These are phyloP conservation scores for Amphicarpaea edgeworthii DNA, from an alignment of 306 rosid genomes.

Conservation along the genomic window DNA sequence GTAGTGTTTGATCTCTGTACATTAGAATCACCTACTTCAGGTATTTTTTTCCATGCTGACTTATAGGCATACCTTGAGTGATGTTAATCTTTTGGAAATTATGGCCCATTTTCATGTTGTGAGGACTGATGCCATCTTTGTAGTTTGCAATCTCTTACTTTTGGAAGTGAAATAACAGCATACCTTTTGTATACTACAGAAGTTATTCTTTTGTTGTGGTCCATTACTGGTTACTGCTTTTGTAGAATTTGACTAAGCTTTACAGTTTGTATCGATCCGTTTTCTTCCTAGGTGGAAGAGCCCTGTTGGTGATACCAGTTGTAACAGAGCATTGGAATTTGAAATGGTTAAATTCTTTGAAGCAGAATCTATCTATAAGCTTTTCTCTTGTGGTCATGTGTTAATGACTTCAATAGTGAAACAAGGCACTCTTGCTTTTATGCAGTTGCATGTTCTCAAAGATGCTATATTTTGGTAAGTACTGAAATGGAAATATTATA, in stretches of 20 bases:
- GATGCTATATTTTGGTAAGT: slow-evolving; percentile 5
- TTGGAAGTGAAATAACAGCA: slow-evolving; percentile 42
- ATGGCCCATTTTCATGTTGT: slow-evolving; percentile 39
- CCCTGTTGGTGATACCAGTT: neutral
- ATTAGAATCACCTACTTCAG: slow-evolving; percentile 40
- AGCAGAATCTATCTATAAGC: slow-evolving; percentile 4
- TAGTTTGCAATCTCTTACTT: slow-evolving; percentile 28
- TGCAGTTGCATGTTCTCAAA: neutral
- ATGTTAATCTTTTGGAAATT: slow-evolving; percentile 47
- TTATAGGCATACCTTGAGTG: slow-evolving; percentile 52
- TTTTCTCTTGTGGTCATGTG: slow-evolving; percentile 23
- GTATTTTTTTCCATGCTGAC: slow-evolving; percentile 48
- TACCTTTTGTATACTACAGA: slow-evolving; percentile 47
- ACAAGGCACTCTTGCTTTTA: neutral
- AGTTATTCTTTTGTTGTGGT: slow-evolving; percentile 41
- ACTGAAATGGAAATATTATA: neutral
- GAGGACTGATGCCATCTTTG: slow-evolving; percentile 35
- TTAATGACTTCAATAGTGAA: neutral
- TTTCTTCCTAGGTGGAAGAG: slow-evolving; percentile 46
- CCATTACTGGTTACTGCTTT: slow-evolving; percentile 47
- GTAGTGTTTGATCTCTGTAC: slow-evolving; percentile 39
- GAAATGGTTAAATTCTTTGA: slow-evolving; percentile 26
- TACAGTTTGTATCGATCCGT: slow-evolving; percentile 38
- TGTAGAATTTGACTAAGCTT: slow-evolving; percentile 41
- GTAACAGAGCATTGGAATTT: slow-evolving; percentile 38